A percentile compares a stretch with the other conserved stretches of the same genome.
Evolutionary conservation across 768 basidiomycete genomes (phyloP).

Genomic region (Agaricus blazei): DNA sequence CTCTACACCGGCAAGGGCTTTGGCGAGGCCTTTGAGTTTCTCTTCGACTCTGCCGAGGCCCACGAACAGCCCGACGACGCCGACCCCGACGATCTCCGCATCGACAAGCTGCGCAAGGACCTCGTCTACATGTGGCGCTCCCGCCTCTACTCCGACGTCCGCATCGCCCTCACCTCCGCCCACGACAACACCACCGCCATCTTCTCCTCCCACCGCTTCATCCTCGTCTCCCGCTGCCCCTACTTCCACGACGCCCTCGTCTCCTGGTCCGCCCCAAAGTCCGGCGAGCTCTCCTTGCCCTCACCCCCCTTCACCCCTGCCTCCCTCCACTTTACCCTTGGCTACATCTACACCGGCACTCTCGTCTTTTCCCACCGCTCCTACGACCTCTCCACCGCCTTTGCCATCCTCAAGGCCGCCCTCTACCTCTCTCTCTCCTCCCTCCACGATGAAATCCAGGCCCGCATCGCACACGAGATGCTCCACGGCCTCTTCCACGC

Average conservation of each 20-base stretch:
- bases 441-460: slow-evolving; percentile 76
- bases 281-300: slow-evolving; percentile 59
- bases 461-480: slow-evolving; percentile 83
- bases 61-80: slow-evolving; percentile 34
- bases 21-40: slow-evolving; percentile 82
- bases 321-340: slow-evolving; percentile 89
- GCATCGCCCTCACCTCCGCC: slow-evolving; percentile 60
- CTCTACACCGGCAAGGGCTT: slow-evolving; percentile 91
- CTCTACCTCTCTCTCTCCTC: slow-evolving; percentile 71
- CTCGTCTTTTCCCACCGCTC: slow-evolving; percentile 89
- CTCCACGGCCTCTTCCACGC: slow-evolving; percentile 87
- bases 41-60: slow-evolving; percentile 66
- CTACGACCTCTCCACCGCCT: slow-evolving; percentile 89
- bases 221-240: slow-evolving; percentile 82
- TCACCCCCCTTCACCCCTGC: slow-evolving; percentile 95
- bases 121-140: slow-evolving; percentile 97
- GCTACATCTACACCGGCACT: slow-evolving; percentile 93
- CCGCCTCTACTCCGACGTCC: slow-evolving; percentile 88
- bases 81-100: slow-evolving; percentile 44
- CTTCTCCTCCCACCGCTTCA: slow-evolving; percentile 91
- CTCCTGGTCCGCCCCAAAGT: slow-evolving; percentile 41
- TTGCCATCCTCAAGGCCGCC: slow-evolving; percentile 83
- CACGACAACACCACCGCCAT: slow-evolving; percentile 73
- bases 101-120: slow-evolving; percentile 89
- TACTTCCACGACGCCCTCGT: slow-evolving; percentile 86